Percentiles rank a stretch among this genome's conserved stretches.
phyloP scores from a whole-genome alignment of 106 monocot species.

The Acanthochlamys bracteata region DNA sequence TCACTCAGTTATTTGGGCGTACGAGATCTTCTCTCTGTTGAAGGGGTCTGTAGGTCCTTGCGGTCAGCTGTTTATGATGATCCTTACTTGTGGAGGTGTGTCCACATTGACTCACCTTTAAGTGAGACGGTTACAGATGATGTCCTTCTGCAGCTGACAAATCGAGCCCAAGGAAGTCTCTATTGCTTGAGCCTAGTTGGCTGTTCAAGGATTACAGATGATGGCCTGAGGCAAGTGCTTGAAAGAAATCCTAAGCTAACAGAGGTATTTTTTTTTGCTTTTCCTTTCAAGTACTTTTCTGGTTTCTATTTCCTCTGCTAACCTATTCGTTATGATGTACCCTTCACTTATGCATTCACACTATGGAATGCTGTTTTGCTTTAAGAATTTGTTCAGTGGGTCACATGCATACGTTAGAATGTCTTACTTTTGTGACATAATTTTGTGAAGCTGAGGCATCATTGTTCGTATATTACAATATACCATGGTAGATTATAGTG shows the following conservation, averaged over 20 bases:
- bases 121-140: slow-evolving; percentile 57
- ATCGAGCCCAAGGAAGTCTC: slow-evolving; percentile 47
- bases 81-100: slow-evolving; percentile 52
- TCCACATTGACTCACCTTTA: slow-evolving; percentile 45
- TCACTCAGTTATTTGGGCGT: slow-evolving; percentile 52
- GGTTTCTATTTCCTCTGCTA: too few species aligned
- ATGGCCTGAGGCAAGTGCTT: slow-evolving; percentile 54
- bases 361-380: too few species aligned
- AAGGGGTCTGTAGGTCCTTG: slow-evolving; percentile 70
- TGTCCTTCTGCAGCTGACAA: slow-evolving; percentile 40
- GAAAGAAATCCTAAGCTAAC: slow-evolving; percentile 44
- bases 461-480: too few species aligned
- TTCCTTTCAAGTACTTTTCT: too few species aligned
- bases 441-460: too few species aligned
- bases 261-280: slow-evolving; percentile 35
- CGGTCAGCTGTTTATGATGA: slow-evolving; percentile 38
- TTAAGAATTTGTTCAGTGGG: too few species aligned
- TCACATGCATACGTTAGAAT: too few species aligned
- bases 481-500: too few species aligned
- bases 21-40: slow-evolving; percentile 52
- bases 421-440: too few species aligned
- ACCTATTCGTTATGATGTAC: too few species aligned
- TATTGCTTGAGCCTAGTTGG: slow-evolving; percentile 50
- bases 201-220: slow-evolving; percentile 60
- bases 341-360: too few species aligned